phyloP scores from a whole-genome alignment of 352 stramenopile species.

The Globisporangium ultimum region DNA sequence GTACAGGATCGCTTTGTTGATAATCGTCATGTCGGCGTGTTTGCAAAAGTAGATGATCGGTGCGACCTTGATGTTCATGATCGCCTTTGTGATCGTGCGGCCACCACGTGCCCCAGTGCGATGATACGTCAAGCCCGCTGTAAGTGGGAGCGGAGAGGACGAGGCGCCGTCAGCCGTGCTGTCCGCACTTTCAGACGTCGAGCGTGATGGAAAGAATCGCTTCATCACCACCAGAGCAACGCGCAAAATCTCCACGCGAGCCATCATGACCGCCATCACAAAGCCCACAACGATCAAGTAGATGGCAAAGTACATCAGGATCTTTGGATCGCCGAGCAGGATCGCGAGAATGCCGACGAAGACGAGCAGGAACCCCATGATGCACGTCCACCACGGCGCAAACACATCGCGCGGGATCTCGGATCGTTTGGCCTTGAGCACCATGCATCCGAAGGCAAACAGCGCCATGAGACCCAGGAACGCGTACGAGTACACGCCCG shows the following conservation, averaged over 20 bases:
- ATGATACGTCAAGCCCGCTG: background rate
- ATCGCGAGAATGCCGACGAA: constrained; percentile 46
- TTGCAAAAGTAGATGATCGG: constrained; percentile 90
- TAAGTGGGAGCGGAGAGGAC: background rate
- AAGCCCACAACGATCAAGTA: constrained; percentile 45
- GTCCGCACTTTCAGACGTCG: background rate
- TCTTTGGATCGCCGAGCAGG: constrained; percentile 37
- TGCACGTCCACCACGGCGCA: constrained; percentile 44
- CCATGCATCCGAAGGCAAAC: constrained; percentile 77
- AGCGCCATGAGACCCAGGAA: constrained; percentile 83
- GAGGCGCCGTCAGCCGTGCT: background rate
- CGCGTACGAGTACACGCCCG: constrained; percentile 83
- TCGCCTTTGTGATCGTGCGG: constrained; percentile 42
- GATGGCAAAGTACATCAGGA: constrained; percentile 50
- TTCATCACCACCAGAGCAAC: constrained; percentile 32
- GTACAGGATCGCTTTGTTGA: constrained; percentile 91
- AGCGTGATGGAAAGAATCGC: constrained; percentile 28
- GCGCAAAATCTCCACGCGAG: constrained; percentile 42
- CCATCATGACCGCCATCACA: constrained; percentile 49
- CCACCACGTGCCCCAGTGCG: constrained; percentile 40
- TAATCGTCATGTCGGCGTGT: constrained; percentile 70
- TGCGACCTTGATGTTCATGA: constrained; percentile 41
- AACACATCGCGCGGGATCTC: constrained; percentile 71
- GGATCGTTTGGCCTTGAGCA: constrained; percentile 84
- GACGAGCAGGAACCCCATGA: constrained; percentile 43